Evolutionary conservation across 2,329 filamentous ascomycete genomes (phyloP), one percentile per base, ranked within the genome.

Genomic region (Chaetoscypha palmicola): DNA sequence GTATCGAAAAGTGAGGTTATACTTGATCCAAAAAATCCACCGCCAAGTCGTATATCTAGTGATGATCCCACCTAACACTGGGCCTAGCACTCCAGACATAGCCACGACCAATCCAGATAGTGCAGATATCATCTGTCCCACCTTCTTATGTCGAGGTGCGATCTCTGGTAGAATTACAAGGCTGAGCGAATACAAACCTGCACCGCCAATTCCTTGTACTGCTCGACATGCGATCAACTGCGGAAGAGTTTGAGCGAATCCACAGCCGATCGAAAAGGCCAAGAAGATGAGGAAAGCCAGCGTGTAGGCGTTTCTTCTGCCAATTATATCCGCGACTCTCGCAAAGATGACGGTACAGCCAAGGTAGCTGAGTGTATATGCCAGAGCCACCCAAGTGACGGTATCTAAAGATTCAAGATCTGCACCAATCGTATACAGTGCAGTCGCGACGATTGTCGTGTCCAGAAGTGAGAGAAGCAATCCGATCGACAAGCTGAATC

Each of bases 381-480:
- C 64, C 28, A 80, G 62, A 0, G 72, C 72, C 0, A 78, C 68
- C 72, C 73, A 76, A 53, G 73, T 77, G 41, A 75, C 66, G 3
- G 53, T 54, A 8, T 65, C 59, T 2, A 73, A 51, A 11, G 66
- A 64, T 10, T 67, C 44, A 36, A 80, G 73, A 3, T 80, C 72
- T 12, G 54, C 57, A 1, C 70, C 71, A 36, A 81, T 80, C 11
- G 65, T 66, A 54, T 73, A 73, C 3, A 81, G 58, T 36, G 72
- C 72, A n/a, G 76, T 79, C 1, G 77, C 74, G 1, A 81, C 71
- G 31, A 81, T 79, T 2, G 76, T 76, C 1, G 72, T 70, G 57
- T 80, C 76, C 12, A 79, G 58, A 52, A 79, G 69, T n/a, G 77
- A 72, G 33, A 81, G 66, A 41, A 79, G 75, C 2, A 80, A 65